A percentile compares a stretch with the other conserved stretches of the same genome.
phyloP scores from a whole-genome alignment of 78 protist genomes.

The Dictyostelium firmibasis region DNA sequence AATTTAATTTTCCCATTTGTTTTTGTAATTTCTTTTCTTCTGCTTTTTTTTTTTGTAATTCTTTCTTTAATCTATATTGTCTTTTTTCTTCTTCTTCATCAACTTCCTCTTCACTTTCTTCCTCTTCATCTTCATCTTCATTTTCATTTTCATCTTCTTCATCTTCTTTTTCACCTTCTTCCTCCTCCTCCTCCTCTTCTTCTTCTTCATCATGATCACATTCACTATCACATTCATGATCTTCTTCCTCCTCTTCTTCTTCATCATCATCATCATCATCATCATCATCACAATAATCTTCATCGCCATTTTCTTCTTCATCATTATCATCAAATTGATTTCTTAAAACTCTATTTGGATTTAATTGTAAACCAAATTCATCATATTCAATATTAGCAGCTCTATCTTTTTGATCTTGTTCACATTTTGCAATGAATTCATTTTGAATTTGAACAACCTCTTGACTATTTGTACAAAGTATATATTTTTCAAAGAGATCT shows the following conservation, averaged over 20 bases:
- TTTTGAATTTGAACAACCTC: conserved; percentile 83
- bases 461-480: conserved; percentile 29
- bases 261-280: conserved; percentile 23
- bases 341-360: conserved; percentile 34
- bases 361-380: conserved; percentile 26
- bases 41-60: conserved; percentile 11
- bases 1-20: conserved; percentile 5
- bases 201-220: conserved; percentile 48
- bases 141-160: conserved; percentile 22
- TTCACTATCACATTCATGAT: not conserved
- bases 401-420: conserved; percentile 26
- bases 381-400: not conserved
- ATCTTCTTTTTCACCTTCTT: not conserved
- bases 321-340: not conserved
- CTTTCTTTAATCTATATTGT: conserved; percentile 9
- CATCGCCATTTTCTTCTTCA: conserved; percentile 13
- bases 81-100: conserved; percentile 20
- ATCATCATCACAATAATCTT: conserved; percentile 40
- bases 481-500: conserved; percentile 84
- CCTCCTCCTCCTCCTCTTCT: not conserved
- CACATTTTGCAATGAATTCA: conserved; percentile 72
- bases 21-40: conserved; percentile 17
- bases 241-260: not conserved
- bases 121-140: not conserved
- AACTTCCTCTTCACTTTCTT: conserved; percentile 17